Evolutionary conservation across 345 rosid genomes (phyloP), one percentile per base, ranked within the genome.

Genomic region (Linum lewisii): DNA sequence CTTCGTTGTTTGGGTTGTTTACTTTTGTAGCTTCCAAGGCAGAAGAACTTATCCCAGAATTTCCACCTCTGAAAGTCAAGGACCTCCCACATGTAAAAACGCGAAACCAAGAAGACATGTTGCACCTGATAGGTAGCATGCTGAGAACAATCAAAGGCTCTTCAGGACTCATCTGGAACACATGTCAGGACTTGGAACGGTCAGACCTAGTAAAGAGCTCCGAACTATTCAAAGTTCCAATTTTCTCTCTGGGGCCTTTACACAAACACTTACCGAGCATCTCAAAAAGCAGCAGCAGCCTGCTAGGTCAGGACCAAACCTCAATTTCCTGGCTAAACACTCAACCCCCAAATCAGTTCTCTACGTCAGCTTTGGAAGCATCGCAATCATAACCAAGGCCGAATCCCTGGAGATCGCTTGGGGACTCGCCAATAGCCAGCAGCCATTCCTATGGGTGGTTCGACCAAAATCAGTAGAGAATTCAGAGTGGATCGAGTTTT

Each of bases 291-390:
- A 73, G 75, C 65, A 66, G 62, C 42, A 73, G 75, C 65, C 57
- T 67, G 51, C 24, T 58, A 7, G 14, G 59, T 49, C 61, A 72
- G 37, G 80, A 77, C 63, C 54, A 45, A 38, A 70, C 61, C 24
- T 72, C 68, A 21, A 57, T 80, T 50, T 53, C 74, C 42, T 73
- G 84, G 78, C 73, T 75, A 16, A 59, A 75, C 60, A 69, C 70
- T 32, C 80, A 75, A 55, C 65, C 55, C 64, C 57, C 0, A 63
- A 58, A 32, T 75, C 81, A 11, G 84, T 77, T 20, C 29, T 77
- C 20, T 80, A 77, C 21, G 84, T 72, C 19, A 75, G 81, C 69
- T 68, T 75, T 63, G 84, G 84, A 20, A 80, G 81, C 51, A 21
- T 74, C 18, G 77, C 76, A 18, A 23, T 69, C 0, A 21, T 80